phyloP scores from a whole-genome alignment of 208 protist genomes.

The Leishmania aethiopica region DNA sequence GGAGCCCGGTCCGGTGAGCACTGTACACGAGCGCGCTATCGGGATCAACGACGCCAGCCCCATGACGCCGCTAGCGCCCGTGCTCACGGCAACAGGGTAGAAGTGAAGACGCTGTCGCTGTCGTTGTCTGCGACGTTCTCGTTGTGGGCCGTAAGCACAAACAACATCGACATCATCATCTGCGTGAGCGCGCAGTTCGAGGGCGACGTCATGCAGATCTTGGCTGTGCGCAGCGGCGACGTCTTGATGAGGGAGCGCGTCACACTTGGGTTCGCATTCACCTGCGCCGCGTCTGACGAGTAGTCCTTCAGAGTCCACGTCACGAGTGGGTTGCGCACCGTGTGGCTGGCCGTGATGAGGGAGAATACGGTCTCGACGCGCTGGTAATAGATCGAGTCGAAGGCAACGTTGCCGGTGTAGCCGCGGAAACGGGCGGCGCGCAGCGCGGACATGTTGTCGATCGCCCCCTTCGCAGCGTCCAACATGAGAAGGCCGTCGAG shows the following conservation, averaged over 20 bases:
- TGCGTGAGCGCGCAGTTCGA: conserved; percentile 56
- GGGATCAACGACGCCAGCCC: conserved; percentile 73
- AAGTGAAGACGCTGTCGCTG: conserved; percentile 45
- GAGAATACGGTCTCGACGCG: conserved; percentile 59
- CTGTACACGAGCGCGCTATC: conserved; percentile 66
- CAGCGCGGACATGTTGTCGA: conserved; percentile 41
- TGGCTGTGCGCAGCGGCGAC: conserved; percentile 68
- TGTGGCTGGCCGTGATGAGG: conserved; percentile 51
- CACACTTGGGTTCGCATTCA: conserved; percentile 37
- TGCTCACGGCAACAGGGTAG: conserved; percentile 64
- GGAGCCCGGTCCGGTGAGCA: conserved; percentile 70
- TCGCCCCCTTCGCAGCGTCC: conserved; percentile 30
- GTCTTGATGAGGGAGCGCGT: conserved; percentile 44
- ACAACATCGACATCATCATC: conserved; percentile 63
- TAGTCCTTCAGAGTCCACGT: conserved; percentile 59
- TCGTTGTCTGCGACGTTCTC: conserved; percentile 22
- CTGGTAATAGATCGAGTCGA: conserved; percentile 73
- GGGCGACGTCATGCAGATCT: conserved; percentile 75
- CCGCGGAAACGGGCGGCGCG: conserved; percentile 59
- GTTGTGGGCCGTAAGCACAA: conserved; percentile 60
- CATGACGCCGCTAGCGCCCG: conserved; percentile 63
- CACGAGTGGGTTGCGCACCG: conserved; percentile 51
- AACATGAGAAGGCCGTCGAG: conserved; percentile 78
- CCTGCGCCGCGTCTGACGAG: conserved; percentile 30
- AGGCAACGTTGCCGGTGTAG: conserved; percentile 74